phyloP scores from a whole-genome alignment of 2,329 filamentous ascomycete species.

The Penicillium sp. region DNA sequence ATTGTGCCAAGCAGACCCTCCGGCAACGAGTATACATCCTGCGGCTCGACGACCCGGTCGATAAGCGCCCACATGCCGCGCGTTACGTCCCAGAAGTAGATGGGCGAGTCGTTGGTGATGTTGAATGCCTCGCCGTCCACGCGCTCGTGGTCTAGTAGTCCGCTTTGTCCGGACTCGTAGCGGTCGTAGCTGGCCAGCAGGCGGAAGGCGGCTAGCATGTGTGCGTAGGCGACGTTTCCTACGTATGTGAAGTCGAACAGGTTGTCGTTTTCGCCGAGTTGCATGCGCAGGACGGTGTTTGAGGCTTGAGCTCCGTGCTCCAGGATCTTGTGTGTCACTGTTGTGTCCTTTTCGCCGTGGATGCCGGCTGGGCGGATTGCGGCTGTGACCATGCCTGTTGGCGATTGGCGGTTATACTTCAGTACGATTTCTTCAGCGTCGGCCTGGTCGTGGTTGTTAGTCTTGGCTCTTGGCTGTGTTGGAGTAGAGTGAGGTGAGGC shows the following conservation, averaged over 20 bases:
- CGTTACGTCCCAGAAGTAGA: conserved; percentile 91
- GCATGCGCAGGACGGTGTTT: conserved; percentile 69
- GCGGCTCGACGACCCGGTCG: conserved; percentile 48
- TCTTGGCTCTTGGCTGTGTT: neutral
- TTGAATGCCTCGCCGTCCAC: conserved; percentile 88
- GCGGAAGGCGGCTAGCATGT: conserved; percentile 77
- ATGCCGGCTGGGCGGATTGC: conserved; percentile 86
- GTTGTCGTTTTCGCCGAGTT: conserved; percentile 76
- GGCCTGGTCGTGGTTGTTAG: conserved; percentile 54
- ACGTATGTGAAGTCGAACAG: conserved; percentile 74
- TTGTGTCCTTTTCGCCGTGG: conserved; percentile 85
- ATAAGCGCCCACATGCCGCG: conserved; percentile 72
- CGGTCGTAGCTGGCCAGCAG: conserved; percentile 64
- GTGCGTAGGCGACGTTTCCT: conserved; percentile 73
- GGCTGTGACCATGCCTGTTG: conserved; percentile 70
- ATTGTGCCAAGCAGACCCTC: conserved; percentile 45
- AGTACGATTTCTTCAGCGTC: conserved; percentile 82
- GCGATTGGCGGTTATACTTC: conserved; percentile 67
- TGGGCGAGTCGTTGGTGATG: conserved; percentile 84
- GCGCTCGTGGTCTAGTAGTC: conserved; percentile 71
- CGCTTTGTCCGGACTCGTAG: conserved; percentile 53
- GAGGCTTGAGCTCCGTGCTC: conserved; percentile 66
- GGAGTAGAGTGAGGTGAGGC: neutral
- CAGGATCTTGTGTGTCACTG: conserved; percentile 74
- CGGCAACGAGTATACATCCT: conserved; percentile 47